Evolutionary conservation across 257 asterid genomes (phyloP).

Genomic region (Nicotiana obtusifolia): DNA sequence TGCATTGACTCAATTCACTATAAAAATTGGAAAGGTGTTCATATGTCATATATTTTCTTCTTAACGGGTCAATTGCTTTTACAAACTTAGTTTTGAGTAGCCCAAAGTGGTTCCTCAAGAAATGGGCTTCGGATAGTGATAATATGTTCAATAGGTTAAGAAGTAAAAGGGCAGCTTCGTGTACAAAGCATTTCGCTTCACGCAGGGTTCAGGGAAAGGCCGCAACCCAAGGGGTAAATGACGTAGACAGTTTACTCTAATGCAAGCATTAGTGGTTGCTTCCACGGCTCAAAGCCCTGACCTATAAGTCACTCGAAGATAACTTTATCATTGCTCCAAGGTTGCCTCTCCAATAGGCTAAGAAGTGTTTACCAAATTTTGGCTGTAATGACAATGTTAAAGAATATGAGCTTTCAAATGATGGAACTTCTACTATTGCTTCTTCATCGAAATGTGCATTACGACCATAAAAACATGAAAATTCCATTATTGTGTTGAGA

Average conservation of each 20-base stretch:
- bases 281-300: too few relatives aligned
- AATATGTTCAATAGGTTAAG: not conserved
- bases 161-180: too few relatives aligned
- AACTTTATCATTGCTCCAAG: too few relatives aligned
- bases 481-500: not conserved
- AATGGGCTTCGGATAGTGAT: not conserved
- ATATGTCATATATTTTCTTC: not conserved
- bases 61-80: not conserved
- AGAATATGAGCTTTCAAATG: not conserved
- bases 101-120: not conserved
- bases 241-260: too few relatives aligned
- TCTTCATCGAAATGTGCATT: not conserved
- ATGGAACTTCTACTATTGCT: too few relatives aligned
- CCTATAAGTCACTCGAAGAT: too few relatives aligned
- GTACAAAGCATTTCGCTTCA: too few relatives aligned
- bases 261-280: too few relatives aligned
- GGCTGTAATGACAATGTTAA: not conserved
- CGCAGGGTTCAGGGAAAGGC: too few relatives aligned
- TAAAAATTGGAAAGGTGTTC: not conserved
- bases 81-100: not conserved
- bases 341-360: not conserved
- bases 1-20: not conserved
- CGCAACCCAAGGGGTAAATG: too few relatives aligned
- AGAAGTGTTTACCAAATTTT: not conserved
- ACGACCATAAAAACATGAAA: not conserved